Evolutionary conservation across 2,329 filamentous ascomycete species (phyloP).

Genomic region (Penicillium janthinellum): DNA sequence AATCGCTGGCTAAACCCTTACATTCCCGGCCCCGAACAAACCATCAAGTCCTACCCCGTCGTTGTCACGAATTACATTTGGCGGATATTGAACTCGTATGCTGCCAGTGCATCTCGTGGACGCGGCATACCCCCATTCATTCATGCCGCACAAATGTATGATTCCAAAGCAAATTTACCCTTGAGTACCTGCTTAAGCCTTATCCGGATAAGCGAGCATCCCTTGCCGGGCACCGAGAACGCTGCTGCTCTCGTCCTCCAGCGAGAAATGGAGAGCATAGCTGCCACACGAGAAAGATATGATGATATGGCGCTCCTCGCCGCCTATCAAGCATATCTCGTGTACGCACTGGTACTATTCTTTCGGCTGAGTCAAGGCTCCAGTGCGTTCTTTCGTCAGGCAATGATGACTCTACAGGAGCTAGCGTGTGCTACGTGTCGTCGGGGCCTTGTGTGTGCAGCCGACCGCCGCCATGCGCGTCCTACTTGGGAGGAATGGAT

Average conservation of each 20-base stretch:
- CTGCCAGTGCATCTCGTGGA: constrained; percentile 40
- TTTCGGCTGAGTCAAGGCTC: constrained; percentile 38
- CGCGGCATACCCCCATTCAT: constrained; percentile 49
- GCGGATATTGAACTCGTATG: constrained; percentile 50
- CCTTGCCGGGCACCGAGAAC: constrained; percentile 36
- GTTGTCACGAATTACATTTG: constrained; percentile 45
- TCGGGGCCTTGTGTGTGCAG: constrained; percentile 47
- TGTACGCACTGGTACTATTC: constrained; percentile 54
- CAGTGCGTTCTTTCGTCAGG: constrained; percentile 41
- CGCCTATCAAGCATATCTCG: constrained; percentile 54
- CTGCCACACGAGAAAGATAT: constrained; percentile 25
- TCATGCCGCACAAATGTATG: constrained; percentile 43
- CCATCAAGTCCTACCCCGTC: constrained; percentile 45
- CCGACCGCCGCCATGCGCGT: constrained; percentile 42
- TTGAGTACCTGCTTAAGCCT: constrained; percentile 48
- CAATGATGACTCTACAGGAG: constrained; percentile 54
- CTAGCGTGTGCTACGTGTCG: constrained; percentile 46
- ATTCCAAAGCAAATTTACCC: constrained; percentile 24
- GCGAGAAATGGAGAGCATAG: constrained; percentile 49
- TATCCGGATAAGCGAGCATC: constrained; percentile 44
- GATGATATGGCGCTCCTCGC: constrained; percentile 40
- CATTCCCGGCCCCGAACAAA: constrained; percentile 49
- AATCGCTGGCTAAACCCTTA: constrained; percentile 55
- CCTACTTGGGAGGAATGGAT: constrained; percentile 58
- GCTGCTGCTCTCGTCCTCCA: constrained; percentile 40